Base-by-base conservation (phyloP, 2,329 filamentous ascomycete species). In the Talaromyces marneffei region DNA sequence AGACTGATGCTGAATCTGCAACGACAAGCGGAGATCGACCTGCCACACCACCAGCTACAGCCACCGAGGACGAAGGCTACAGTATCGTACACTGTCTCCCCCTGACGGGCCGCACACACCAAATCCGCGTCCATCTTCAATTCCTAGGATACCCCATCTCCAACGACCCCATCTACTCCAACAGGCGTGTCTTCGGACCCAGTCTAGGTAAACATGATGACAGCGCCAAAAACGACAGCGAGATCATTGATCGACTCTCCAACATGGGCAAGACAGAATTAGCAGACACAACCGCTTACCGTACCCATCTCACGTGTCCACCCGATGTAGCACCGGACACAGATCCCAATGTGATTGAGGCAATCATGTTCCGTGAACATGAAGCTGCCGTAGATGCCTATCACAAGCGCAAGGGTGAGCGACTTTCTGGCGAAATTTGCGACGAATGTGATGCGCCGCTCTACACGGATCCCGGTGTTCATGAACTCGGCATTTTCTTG, bases 131-230 rank as follows among this genome's bases (percentile, higher is more conserved):
- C 18, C 94, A 99, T 70, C 82, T 99, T 16, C 94, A 99, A 72
- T 96, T 91, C 74, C 80, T 99, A 3, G 94, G 94, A 1, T 90
- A 97, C 71, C 94, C 94, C 1, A 97, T 99, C 67, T 87, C 91
- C 65, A 99, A 99, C 74, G 94, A 99, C 71, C 94, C 94, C 7
- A 97, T 99, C 68, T 99, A 99, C 74, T 92, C 91, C 69, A 99
- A 99, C 72, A 87, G 91, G 71, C 87, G 87, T 61, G 94, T 99
- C 10, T 99, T 96, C 81, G 94, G 94, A 0, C 80, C 87, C 0
- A 83, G 87, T 9, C 84, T 99, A 0, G 94, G 91, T 16, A 84
- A 79, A 54, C 79, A 80, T 14, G 88, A 93, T 55, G 86, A 84
- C 2, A 81, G 82, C 20, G 83, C 83, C 27, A 88, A 91, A 61